A percentile compares a stretch with the other conserved stretches of the same genome.
phyloP scores from a whole-genome alignment of 768 basidiomycete species.

The Omphalotus guepiniiformis region DNA sequence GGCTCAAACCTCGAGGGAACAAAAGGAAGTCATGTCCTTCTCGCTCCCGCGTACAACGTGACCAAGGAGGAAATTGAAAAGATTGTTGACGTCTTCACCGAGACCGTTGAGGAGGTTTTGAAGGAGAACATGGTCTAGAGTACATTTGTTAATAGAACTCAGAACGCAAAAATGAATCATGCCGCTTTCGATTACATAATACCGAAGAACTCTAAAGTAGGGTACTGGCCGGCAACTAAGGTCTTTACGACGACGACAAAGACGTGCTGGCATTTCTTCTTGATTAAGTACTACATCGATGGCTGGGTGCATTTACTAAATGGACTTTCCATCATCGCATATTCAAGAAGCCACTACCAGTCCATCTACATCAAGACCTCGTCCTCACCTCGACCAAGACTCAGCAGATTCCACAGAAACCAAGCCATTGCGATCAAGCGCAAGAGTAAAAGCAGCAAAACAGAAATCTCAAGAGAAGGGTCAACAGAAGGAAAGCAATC shows the following conservation, averaged over 20 bases:
- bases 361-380: slow-evolving; percentile 56
- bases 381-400: slow-evolving; percentile 32
- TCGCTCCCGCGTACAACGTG: slow-evolving; percentile 80
- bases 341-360: slow-evolving; percentile 68
- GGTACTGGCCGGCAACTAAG: background rate
- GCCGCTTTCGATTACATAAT: no score
- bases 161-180: background rate
- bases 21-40: slow-evolving; percentile 64
- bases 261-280: slow-evolving; percentile 6
- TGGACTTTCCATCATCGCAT: slow-evolving; percentile 80
- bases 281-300: slow-evolving; percentile 49
- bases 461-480: slow-evolving; percentile 60
- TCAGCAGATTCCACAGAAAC: slow-evolving; percentile 39
- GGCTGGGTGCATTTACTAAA: slow-evolving; percentile 87
- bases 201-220: background rate
- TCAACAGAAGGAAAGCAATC: slow-evolving; percentile 51
- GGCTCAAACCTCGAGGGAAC: slow-evolving; percentile 66
- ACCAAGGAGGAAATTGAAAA: slow-evolving; percentile 62
- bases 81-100: slow-evolving; percentile 64
- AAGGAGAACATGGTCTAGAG: slow-evolving; percentile 27
- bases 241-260: slow-evolving; percentile 8
- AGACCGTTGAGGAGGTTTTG: slow-evolving; percentile 62
- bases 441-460: slow-evolving; percentile 71
- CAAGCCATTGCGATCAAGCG: slow-evolving; percentile 67
- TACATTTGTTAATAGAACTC: slow-evolving; percentile 4